A percentile compares a stretch with the other conserved stretches of the same genome.
These are phyloP conservation scores for Trichoderma gamsii DNA, from an alignment of 495 filamentous ascomycete genomes.

Conservation along the genomic window DNA sequence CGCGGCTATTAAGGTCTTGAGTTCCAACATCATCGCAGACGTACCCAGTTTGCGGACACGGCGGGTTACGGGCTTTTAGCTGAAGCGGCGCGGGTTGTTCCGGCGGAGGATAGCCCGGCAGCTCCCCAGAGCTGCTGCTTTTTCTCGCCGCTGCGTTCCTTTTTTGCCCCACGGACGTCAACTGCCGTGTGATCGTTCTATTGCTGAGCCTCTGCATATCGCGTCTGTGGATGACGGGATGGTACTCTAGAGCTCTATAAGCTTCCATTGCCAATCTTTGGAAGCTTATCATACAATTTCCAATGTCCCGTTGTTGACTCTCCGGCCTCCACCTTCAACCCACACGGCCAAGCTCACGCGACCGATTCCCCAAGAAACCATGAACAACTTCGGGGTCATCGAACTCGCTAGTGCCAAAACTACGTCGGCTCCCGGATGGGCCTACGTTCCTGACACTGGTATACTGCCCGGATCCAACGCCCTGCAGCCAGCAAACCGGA, in stretches of 20 bases:
- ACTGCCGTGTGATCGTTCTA: not conserved
- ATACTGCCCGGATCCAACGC: slow-evolving; percentile 52
- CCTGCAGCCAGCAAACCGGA: slow-evolving; percentile 42
- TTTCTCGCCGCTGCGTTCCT: not conserved
- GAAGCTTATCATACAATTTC: not conserved
- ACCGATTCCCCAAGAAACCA: slow-evolving; percentile 18
- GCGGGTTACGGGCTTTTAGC: slow-evolving; percentile 1
- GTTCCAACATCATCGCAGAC: not conserved
- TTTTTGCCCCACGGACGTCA: not conserved
- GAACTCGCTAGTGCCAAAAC: slow-evolving; percentile 65
- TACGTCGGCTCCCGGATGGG: slow-evolving; percentile 72
- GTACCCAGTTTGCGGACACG: slow-evolving; percentile 2
- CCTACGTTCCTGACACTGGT: slow-evolving; percentile 75
- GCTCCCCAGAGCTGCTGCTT: not conserved
- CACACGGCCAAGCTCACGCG: not conserved
- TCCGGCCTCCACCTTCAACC: not conserved
- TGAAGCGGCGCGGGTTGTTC: not conserved
- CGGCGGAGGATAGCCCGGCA: slow-evolving; percentile 2
- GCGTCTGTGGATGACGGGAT: not conserved
- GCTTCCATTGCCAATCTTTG: not conserved
- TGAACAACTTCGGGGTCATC: slow-evolving; percentile 61
- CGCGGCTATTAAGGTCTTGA: not conserved
- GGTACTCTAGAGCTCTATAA: not conserved
- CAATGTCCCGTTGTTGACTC: not conserved
- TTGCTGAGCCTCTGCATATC: not conserved